Conservation (phyloP, 2,329 filamentous ascomycete genomes). For the Phialophora verrucosa region DNA sequence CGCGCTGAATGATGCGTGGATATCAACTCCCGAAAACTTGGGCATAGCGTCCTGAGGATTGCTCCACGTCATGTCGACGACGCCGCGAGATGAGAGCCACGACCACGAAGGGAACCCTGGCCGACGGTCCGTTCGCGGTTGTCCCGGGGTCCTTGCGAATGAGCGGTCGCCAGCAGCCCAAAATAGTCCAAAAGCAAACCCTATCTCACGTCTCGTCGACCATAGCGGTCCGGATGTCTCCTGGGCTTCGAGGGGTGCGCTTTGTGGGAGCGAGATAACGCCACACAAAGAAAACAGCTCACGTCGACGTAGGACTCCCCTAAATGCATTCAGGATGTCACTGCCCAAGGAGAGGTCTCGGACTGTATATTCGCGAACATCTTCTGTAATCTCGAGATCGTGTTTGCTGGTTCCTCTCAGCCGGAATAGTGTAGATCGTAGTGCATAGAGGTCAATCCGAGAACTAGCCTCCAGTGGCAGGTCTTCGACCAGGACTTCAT, state of each 20-base stretch:
- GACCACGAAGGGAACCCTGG: constrained; percentile 12
- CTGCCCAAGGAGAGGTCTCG: constrained; percentile 6
- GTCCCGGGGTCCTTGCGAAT: constrained; percentile 1
- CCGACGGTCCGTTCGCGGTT: constrained; percentile 10
- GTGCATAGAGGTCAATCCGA: constrained; percentile 7
- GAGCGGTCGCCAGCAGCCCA: constrained; percentile 8
- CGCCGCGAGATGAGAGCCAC: constrained; percentile 16
- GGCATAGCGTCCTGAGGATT: constrained; percentile 9
- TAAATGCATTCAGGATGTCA: constrained; percentile 22
- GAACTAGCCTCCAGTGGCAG: neutral
- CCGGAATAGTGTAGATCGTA: constrained; percentile 11
- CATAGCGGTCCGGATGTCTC: neutral
- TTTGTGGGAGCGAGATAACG: constrained; percentile 1
- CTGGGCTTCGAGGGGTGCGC: neutral
- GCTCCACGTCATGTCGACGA: constrained; percentile 16
- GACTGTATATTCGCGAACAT: constrained; percentile 18
- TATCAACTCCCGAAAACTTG: constrained; percentile 1
- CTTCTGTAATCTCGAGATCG: constrained; percentile 15
- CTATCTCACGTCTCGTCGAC: neutral
- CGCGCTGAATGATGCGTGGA: constrained; percentile 7
- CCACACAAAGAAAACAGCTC: constrained; percentile 1
- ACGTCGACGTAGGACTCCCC: constrained; percentile 7
- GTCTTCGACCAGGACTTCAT: constrained; percentile 8
- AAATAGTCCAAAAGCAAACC: constrained; percentile 8
- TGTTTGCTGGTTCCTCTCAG: constrained; percentile 4